A percentile compares a stretch with the other conserved stretches of the same genome.
Conservation (phyloP, 140 eudicot species). For the Ambrosia hybrid region DNA sequence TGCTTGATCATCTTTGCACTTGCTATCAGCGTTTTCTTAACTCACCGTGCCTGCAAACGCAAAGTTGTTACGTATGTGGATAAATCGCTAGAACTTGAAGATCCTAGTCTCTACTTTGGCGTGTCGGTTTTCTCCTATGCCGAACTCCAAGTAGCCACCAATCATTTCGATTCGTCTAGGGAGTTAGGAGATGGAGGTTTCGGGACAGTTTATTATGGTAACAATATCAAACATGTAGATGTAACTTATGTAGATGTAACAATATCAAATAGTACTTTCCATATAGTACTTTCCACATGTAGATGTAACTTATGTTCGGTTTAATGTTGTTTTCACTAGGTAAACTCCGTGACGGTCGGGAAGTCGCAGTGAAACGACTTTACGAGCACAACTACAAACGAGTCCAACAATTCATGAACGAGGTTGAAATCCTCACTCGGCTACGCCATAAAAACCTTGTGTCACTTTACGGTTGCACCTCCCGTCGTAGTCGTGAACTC, state of each 20-base stretch:
- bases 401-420: conserved; percentile 71
- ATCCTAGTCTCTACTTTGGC: conserved; percentile 46
- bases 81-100: conserved; percentile 55
- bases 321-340: conserved; percentile 39
- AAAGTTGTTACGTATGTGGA: conserved; percentile 21
- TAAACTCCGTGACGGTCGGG: conserved; percentile 66
- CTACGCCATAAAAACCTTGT: conserved; percentile 69
- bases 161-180: conserved; percentile 47
- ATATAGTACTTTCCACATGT: neutral
- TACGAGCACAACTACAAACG: conserved; percentile 68
- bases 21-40: conserved; percentile 10
- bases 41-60: conserved; percentile 28
- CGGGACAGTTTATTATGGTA: conserved; percentile 73
- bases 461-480: conserved; percentile 66
- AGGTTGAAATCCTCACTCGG: conserved; percentile 59
- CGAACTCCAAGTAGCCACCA: conserved; percentile 65
- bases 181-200: conserved; percentile 83
- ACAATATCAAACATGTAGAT: neutral
- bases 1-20: conserved; percentile 16
- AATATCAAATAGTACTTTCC: neutral
- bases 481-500: conserved; percentile 61
- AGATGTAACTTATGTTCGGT: neutral
- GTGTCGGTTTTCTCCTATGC: conserved; percentile 62
- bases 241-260: no score
- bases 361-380: conserved; percentile 76